These are phyloP conservation scores for Metschnikowia kunwiensis DNA, from an alignment of 805 yeast genomes.

Conservation along the genomic window DNA sequence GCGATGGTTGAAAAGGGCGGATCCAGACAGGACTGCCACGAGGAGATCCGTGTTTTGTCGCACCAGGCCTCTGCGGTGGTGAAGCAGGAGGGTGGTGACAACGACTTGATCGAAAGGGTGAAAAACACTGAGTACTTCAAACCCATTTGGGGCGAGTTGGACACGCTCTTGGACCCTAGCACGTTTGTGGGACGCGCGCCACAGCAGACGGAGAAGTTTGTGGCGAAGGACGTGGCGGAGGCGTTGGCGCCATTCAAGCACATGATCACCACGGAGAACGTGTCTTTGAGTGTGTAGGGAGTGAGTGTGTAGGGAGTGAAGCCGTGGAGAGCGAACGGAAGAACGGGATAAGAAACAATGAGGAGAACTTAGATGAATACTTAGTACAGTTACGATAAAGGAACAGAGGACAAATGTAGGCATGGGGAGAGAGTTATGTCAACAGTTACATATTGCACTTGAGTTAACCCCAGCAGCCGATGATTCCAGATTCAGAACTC, in stretches of 20 bases:
- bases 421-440: no score
- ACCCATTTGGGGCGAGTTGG: constrained; percentile 87
- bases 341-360: no score
- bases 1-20: constrained; percentile 99
- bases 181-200: constrained; percentile 99
- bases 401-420: no score
- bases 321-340: no score
- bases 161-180: constrained; percentile 76
- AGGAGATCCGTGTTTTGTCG: constrained; percentile 91
- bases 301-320: no score
- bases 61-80: constrained; percentile 98
- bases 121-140: constrained; percentile 72
- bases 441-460: no score
- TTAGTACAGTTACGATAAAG: no score
- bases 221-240: constrained; percentile 74
- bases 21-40: constrained; percentile 97
- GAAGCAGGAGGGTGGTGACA: constrained; percentile 97
- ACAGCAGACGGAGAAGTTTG: constrained; percentile 92
- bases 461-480: no score
- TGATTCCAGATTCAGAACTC: no score
- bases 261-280: constrained; percentile 61
- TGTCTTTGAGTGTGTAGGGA: constrained; percentile 68
- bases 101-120: constrained; percentile 89
- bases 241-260: constrained; percentile 71
- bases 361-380: no score